Evolutionary conservation across 768 basidiomycete species (phyloP), one percentile per base, ranked within the genome.

Genomic region (Psilocybe tampanensis): DNA sequence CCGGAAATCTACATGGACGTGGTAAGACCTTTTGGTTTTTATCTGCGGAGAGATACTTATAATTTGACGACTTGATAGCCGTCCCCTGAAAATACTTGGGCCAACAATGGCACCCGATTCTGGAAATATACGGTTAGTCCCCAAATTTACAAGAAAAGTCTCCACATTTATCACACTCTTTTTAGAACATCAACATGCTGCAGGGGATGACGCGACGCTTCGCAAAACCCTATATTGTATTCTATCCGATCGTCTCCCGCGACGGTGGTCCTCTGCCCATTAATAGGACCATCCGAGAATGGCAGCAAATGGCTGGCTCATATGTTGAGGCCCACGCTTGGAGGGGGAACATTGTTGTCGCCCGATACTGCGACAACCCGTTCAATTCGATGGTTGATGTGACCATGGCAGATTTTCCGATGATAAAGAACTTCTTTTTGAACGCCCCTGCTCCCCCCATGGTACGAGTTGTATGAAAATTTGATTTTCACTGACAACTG

Each of bases 1-100:
- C 91, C 91, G 11, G 90, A 92, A 70, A 82, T 90, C 41, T 84
- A 89, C 67, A 93, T 93, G 90, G 89, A 92, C 72, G 89, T 87
- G 71, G 82, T 82, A 63, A 58, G 76, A 66, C 59, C 8, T 15
- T 34, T 15, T 7, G 36, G 7, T 13, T 39, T 13, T 13, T 13
- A 39, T n/a, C 12, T 15, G 3, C 36, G 36, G 7, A 8, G 36
- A 39, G 6, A 39, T 39, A 39, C 36, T 8, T 29, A 9, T 9
- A 4, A 29, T 5, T 29, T 29, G 29, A 29, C 9, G 5, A 29
- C 29, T 9, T 29, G 4, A 29, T 39, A 39, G 36, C 36, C 12
- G 6, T 13, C n/a, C 15, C 36, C 36, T n/a, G 36, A 13, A 5
- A 39, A 39, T n/a, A 13, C 36, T 3, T 13, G 36, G 36, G 12